Percentiles rank a stretch among this genome's conserved stretches.
Evolutionary conservation across 352 stramenopile genomes (phyloP).

Genomic region (Pythium chondricola): DNA sequence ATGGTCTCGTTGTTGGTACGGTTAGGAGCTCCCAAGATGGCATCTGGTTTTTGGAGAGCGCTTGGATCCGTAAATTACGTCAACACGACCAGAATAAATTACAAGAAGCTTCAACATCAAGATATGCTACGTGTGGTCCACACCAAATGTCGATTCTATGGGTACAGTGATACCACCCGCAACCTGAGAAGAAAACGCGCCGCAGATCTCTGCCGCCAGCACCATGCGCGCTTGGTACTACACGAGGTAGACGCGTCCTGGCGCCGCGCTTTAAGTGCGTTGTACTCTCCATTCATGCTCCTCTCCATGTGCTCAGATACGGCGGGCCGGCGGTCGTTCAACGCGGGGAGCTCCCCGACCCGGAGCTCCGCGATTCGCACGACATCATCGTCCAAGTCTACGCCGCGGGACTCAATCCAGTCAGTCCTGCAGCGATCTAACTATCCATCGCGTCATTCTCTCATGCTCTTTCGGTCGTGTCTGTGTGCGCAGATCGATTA

Average conservation of each 20-base stretch:
- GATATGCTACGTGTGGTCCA: background rate
- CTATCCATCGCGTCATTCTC: background rate
- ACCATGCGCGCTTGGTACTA: slow-evolving; percentile 76
- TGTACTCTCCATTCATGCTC: too few relatives aligned
- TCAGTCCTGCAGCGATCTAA: slow-evolving; percentile 12
- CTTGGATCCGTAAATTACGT: too few relatives aligned
- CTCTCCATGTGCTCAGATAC: too few relatives aligned
- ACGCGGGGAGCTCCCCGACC: slow-evolving; percentile 42
- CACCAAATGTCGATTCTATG: too few relatives aligned
- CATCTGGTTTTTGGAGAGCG: too few relatives aligned
- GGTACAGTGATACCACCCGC: background rate
- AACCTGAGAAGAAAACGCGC: slow-evolving; percentile 1
- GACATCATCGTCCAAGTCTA: slow-evolving; percentile 67
- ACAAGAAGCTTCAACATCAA: too few relatives aligned
- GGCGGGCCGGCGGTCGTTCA: slow-evolving; percentile 56
- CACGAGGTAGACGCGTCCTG: slow-evolving; percentile 33
- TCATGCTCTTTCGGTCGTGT: background rate
- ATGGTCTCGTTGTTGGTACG: too few relatives aligned
- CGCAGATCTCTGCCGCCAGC: too few relatives aligned
- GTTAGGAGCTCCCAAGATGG: too few relatives aligned
- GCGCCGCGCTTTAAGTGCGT: too few relatives aligned
- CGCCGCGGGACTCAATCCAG: slow-evolving; percentile 54
- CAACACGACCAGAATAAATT: too few relatives aligned
- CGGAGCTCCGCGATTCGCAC: slow-evolving; percentile 36
- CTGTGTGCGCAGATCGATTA: slow-evolving; percentile 55